A percentile compares a stretch with the other conserved stretches of the same genome.
Conservation (phyloP, 352 stramenopile species). For the Nothophytophthora sp. region DNA sequence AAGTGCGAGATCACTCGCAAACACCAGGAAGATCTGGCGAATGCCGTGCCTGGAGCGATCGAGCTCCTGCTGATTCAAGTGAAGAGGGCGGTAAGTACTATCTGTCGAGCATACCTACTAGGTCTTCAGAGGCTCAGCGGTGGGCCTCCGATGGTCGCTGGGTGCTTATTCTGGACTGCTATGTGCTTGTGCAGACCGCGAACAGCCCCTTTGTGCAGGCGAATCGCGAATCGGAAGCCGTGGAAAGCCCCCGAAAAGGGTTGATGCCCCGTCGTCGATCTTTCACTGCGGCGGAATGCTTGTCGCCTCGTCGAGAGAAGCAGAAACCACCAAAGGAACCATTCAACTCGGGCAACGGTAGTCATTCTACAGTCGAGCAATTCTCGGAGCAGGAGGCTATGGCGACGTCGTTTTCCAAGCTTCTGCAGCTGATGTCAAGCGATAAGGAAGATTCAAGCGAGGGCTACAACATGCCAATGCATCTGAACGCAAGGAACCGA, state of each 20-base stretch:
- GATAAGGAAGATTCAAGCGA: conserved; percentile 7
- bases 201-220: conserved; percentile 17
- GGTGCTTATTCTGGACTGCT: background rate
- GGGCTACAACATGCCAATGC: conserved; percentile 3
- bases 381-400: conserved; percentile 15
- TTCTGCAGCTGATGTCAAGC: conserved; percentile 32
- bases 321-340: conserved; percentile 1
- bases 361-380: background rate
- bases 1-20: conserved; percentile 46
- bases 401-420: conserved; percentile 32
- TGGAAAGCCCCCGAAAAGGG: background rate
- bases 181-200: conserved; percentile 4
- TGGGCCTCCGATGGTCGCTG: background rate
- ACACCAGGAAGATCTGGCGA: conserved; percentile 47
- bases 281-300: conserved; percentile 3
- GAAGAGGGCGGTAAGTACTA: conserved; percentile 36
- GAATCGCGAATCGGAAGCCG: background rate
- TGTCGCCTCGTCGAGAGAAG: conserved; percentile 9
- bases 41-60: conserved; percentile 40
- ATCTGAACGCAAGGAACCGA: conserved; percentile 5
- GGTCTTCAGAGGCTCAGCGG: background rate
- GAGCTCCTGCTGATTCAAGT: conserved; percentile 42
- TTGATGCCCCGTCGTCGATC: conserved; percentile 5
- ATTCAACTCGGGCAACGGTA: background rate
- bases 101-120: background rate